Base-by-base conservation (phyloP, 371 early-diverging fungal species). In the Saksenaea oblongispora region DNA sequence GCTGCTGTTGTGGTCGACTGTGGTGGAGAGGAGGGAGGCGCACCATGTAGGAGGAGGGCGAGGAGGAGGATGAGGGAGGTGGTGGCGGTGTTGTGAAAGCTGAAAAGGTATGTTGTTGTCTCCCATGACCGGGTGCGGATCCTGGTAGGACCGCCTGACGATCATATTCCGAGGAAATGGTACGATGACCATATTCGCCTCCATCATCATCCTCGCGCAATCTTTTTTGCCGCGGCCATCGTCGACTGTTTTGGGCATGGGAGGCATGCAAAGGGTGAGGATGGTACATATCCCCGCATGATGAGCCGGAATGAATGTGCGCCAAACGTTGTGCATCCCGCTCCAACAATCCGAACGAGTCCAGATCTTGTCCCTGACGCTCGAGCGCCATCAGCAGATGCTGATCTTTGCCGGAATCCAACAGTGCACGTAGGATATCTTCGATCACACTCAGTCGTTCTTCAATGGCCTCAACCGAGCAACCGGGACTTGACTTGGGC, bases 401-500 rank as follows among this genome's bases (percentile, higher is more conserved):
- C 24, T 47, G 51, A 22, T 47, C 51, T 47, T 47, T 47, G 22
- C 51, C 51, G 51, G 51, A 47, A 47, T 47, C 51, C 22, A 47
- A 22, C 36, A 80, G 59, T 1, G 75, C 63, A 31, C 73, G 72
- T 36, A 80, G 56, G 27, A 77, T 75, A 24, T 73, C 72, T 57
- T 80, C 80, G 58, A 80, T 80, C 17, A 70, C 72, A 18, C 66
- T 62, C 18, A 80, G 59, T 31, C 80, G 70, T 11, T 66, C 62
- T 63, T 80, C 80, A 56, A 80, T 74, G 24, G 80, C 71, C 44
- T 77, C 73, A 27, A 77, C 72, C 4, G 71, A 59, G 24, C 51
- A 47, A 22, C 51, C 51, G 51, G 51, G 27, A 22, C 51, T 47
- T 9, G 51, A 22, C 24, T 47, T 47, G 51, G 51, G 17, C 51